Evolutionary conservation across 2,329 filamentous ascomycete species (phyloP).

Genomic region (Colletotrichum noveboracense): DNA sequence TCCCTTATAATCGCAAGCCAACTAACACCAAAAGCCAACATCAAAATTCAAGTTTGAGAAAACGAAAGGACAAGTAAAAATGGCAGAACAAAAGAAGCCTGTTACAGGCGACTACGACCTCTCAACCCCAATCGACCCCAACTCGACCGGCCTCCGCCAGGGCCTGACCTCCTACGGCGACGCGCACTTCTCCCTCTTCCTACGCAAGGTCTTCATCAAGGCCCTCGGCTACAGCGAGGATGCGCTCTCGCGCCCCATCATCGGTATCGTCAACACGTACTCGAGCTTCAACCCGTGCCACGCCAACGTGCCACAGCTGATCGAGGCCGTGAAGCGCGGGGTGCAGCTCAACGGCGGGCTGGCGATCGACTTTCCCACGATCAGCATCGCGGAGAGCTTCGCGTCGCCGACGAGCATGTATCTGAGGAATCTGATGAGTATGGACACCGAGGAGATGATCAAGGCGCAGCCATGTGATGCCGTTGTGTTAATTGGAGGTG

Average conservation of each 20-base stretch:
- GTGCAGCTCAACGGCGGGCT: slow-evolving; percentile 71
- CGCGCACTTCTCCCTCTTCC: slow-evolving; percentile 75
- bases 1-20: background rate
- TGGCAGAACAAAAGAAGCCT: background rate
- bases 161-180: slow-evolving; percentile 75
- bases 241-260: slow-evolving; percentile 70
- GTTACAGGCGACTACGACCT: slow-evolving; percentile 66
- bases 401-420: slow-evolving; percentile 77
- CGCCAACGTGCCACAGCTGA: slow-evolving; percentile 72
- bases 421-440: slow-evolving; percentile 75
- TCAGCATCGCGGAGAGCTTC: slow-evolving; percentile 74
- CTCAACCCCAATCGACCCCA: slow-evolving; percentile 52
- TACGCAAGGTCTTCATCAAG: slow-evolving; percentile 80
- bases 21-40: background rate
- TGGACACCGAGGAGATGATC: slow-evolving; percentile 84
- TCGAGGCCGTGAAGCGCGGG: slow-evolving; percentile 73
- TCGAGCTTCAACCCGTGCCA: slow-evolving; percentile 79
- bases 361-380: slow-evolving; percentile 76
- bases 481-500: slow-evolving; percentile 70
- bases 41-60: background rate
- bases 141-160: slow-evolving; percentile 61
- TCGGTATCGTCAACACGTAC: slow-evolving; percentile 78
- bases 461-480: slow-evolving; percentile 73
- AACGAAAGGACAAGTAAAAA: background rate
- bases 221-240: slow-evolving; percentile 76